Conservation (phyloP, 441 rosid species). For the Hypseocharis bilobata region DNA sequence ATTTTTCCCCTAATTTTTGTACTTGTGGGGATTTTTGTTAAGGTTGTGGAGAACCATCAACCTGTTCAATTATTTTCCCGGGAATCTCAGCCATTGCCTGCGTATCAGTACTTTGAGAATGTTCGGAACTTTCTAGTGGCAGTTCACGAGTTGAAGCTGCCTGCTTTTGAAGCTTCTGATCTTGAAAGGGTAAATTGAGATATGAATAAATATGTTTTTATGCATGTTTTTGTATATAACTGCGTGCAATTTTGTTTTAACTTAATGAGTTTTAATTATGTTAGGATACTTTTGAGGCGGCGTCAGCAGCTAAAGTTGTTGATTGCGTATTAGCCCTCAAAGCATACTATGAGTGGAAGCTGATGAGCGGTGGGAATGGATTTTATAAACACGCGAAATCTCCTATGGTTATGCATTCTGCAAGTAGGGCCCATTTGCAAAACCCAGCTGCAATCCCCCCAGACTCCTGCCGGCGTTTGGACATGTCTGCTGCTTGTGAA, state of each 20-base stretch:
- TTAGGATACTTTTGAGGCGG: constrained; percentile 69
- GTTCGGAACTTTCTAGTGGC: constrained; percentile 77
- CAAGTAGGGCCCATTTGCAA: constrained; percentile 28
- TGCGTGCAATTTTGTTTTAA: neutral
- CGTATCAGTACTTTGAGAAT: constrained; percentile 87
- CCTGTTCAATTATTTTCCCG: constrained; percentile 36
- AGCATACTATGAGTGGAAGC: constrained; percentile 57
- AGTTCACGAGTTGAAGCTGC: constrained; percentile 62
- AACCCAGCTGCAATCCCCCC: constrained; percentile 23
- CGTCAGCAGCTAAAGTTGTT: constrained; percentile 65
- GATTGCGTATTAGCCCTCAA: constrained; percentile 79
- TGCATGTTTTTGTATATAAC: neutral
- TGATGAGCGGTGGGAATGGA: constrained; percentile 44
- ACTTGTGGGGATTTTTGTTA: constrained; percentile 2
- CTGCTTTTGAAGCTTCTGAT: constrained; percentile 92
- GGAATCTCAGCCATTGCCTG: constrained; percentile 61
- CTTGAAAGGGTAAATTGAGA: constrained; percentile 58
- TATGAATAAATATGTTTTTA: neutral
- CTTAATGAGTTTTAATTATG: constrained; percentile 2
- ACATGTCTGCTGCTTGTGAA: constrained; percentile 36
- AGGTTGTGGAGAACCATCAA: constrained; percentile 70
- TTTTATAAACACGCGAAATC: constrained; percentile 47
- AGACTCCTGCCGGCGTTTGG: constrained; percentile 51
- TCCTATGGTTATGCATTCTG: constrained; percentile 46
- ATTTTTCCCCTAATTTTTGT: neutral